Base-by-base conservation (phyloP, 1,139 yeast species). In the Sugiyamaella xylanicola region DNA sequence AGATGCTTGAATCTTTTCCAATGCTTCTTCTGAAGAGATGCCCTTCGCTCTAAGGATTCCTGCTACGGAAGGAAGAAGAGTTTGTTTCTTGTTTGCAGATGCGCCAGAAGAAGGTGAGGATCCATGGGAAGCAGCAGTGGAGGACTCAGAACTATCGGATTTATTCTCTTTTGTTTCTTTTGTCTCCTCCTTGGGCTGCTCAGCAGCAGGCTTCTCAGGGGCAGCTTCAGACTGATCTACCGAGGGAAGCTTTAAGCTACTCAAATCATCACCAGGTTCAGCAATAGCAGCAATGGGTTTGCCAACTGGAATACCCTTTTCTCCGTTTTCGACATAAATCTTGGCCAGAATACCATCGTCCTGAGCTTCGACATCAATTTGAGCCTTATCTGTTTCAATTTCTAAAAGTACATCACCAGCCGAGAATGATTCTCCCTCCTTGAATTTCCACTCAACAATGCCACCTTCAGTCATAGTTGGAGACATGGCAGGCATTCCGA, bases 401-500 rank as follows among this genome's bases (percentile, higher is more conserved):
- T 91, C 97, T 54, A 91, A 74, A 55, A 91, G 73, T 2, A 88
- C 91, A 68, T 93, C 98, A 27, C 99, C 99, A 3, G 96, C 83
- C 45, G 76, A 70, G 72, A 86, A 92, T 5, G 77, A 60, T 13
- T 89, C 95, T 44, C 77, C 97, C 50, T 85, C 84, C 69, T 90
- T 85, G 67, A 85, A 79, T 71, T 90, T 89, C 99, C 99, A 93
- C 55, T 83, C 79, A n/a, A 90, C 90, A 64, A 93, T 82, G n/a
- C 97, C 97, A 47, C 99, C 99, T 69, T 86, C 91, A 27, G 93
- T 90, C 99, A 93, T 93, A 19, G 99, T 93, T 41, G 99, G 99
- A 5, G 97, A 91, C 97, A 93, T 89, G 25, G 99, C 97, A 2
- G 99, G 99, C 98, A 93, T 93, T 55, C 78, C 83, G 73, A 87